Percentiles rank a stretch among this genome's conserved stretches.
Conservation (phyloP, 495 filamentous ascomycete species). For the Lentithecium fluviatile region DNA sequence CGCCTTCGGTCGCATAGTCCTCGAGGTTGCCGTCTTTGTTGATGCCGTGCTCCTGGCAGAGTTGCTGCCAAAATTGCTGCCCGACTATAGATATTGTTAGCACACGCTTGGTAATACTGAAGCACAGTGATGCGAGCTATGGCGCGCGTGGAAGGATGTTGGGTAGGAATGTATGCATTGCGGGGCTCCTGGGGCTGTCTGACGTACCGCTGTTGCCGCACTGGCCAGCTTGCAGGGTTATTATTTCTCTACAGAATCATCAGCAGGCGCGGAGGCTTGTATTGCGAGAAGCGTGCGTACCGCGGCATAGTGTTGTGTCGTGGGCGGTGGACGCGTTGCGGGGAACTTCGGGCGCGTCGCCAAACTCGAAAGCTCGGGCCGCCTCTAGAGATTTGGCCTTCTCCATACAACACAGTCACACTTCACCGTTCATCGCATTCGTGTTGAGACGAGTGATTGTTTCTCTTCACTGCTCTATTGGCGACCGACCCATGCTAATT, state of each 20-base stretch:
- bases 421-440: not conserved
- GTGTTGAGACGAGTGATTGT: not conserved
- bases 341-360: conserved; percentile 18
- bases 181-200: conserved; percentile 22
- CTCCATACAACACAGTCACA: not conserved
- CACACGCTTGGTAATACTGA: not conserved
- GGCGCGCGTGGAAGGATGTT: too few species aligned
- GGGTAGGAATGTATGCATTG: not conserved
- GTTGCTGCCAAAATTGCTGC: conserved; percentile 94
- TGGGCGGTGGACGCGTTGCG: conserved; percentile 30
- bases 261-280: not conserved
- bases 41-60: conserved; percentile 97
- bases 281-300: conserved; percentile 18
- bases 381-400: not conserved
- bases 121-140: too few species aligned
- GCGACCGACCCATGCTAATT: not conserved
- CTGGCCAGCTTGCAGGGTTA: conserved; percentile 97
- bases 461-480: not conserved
- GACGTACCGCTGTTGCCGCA: conserved; percentile 97
- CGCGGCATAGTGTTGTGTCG: conserved; percentile 34
- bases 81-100: conserved; percentile 60
- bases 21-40: conserved; percentile 94
- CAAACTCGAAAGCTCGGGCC: not conserved
- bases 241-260: conserved; percentile 75
- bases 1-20: conserved; percentile 92